Evolutionary conservation across 2,329 filamentous ascomycete species (phyloP), one percentile per base, ranked within the genome.

Genomic region (Nemania diffusa): DNA sequence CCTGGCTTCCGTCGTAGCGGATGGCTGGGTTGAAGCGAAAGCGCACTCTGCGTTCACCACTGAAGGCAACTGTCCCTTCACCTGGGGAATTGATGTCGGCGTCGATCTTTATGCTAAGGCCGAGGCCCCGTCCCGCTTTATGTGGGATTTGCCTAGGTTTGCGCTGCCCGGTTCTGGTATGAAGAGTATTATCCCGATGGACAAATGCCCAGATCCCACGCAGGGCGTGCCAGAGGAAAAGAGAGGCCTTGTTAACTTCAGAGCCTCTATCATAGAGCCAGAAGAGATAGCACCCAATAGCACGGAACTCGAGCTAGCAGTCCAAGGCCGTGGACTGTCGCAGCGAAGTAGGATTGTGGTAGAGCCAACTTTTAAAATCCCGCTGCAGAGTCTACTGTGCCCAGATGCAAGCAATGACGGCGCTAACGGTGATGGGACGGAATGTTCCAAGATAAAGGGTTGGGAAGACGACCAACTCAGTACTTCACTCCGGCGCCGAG

Each of bases 121-220:
- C 11, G 27, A 58, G n/a, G 56, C 56, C 5, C 27, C 26, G 7
- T 32, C 42, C 7, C 17, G 32, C 27, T 48, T 58, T n/a, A 48
- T 34, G 15, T 58, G 56, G 56, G 13, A 48, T 9, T 15, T 58
- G 9, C 56, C 56, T 4, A 24, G 9, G 6, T 57, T 57, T 20
- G 4, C 13, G 17, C 22, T 57, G 6, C 53, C 53, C 4, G 53
- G 53, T 3, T 57, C 53, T 3, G 53, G 53, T 22, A 44, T 27
- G 34, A 57, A 57, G 53, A 5, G 34, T n/a, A 40, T 57, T n/a
- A 57, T 57, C 13, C 53, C 53, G 1, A 57, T 57, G 53, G n/a
- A 44, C 2, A 22, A 57, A 22, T 57, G 53, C 13, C 53, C 53
- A 1, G 53, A 57, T 29, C 53, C 53, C 13, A 44, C 20, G 3